Evolutionary conservation across 2,329 filamentous ascomycete genomes (phyloP).

Genomic region (Pseudogymnoascus pannorum): DNA sequence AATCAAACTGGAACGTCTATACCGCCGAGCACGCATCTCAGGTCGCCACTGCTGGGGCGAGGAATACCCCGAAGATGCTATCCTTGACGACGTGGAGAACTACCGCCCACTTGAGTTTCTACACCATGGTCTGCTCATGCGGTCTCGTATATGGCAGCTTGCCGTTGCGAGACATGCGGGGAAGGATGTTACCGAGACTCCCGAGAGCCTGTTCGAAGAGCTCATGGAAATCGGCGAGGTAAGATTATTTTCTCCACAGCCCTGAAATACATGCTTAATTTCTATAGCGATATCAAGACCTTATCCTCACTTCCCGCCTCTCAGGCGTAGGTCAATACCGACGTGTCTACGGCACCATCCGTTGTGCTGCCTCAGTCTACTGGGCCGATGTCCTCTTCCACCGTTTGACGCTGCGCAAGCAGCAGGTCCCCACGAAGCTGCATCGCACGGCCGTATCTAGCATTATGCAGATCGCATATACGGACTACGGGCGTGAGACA

Average conservation of each 20-base stretch:
- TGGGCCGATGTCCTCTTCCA: background rate
- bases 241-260: background rate
- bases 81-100: slow-evolving; percentile 6
- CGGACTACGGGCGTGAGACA: background rate
- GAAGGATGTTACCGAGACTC: background rate
- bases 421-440: background rate
- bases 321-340: background rate
- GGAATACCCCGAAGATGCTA: slow-evolving; percentile 2
- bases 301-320: background rate
- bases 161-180: background rate
- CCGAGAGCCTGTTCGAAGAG: background rate
- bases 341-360: background rate
- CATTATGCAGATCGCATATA: background rate
- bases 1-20: background rate
- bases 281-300: background rate
- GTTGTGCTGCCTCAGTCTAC: background rate
- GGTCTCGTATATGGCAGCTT: slow-evolving; percentile 1
- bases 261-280: background rate
- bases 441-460: background rate
- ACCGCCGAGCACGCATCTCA: slow-evolving; percentile 1
- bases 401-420: background rate
- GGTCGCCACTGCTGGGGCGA: slow-evolving; percentile 3
- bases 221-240: slow-evolving; percentile 5
- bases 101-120: slow-evolving; percentile 4
- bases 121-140: background rate